A percentile compares a stretch with the other conserved stretches of the same genome.
Evolutionary conservation across 179 eudicot species (phyloP).

Genomic region (Gypsophila paniculata): DNA sequence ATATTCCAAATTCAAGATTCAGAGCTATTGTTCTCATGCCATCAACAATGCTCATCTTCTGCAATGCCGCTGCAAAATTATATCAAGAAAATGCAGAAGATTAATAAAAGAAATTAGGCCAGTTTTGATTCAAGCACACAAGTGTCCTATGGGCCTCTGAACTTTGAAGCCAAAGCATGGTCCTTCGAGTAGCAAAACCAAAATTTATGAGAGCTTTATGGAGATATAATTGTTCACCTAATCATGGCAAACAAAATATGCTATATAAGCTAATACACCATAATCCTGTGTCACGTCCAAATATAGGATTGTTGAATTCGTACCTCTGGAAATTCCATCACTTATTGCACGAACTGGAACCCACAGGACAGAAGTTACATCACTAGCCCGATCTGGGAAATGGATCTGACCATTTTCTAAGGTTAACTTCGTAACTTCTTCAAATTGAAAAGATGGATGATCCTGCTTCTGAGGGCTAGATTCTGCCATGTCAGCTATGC

Average conservation of each 20-base stretch:
- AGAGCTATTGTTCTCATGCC: conserved; percentile 94
- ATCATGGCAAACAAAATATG: background rate
- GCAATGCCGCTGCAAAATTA: conserved; percentile 48
- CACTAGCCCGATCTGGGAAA: conserved; percentile 89
- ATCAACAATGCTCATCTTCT: conserved; percentile 70
- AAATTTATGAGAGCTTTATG: background rate
- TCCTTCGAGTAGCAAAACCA: background rate
- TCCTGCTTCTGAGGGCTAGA: conserved; percentile 29
- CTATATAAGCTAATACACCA: no score
- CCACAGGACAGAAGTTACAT: conserved; percentile 79
- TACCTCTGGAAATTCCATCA: conserved; percentile 76
- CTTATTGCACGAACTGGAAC: conserved; percentile 79
- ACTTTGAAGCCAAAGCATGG: background rate
- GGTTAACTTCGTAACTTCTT: conserved; percentile 43
- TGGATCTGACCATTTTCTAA: conserved; percentile 60
- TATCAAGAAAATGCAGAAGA: conserved; percentile 13
- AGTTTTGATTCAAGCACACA: background rate
- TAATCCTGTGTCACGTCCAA: conserved; percentile 3
- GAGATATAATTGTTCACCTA: background rate
- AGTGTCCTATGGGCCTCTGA: background rate
- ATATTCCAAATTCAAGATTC: conserved; percentile 90
- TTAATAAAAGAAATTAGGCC: conserved; percentile 12
- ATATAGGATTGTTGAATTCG: background rate
- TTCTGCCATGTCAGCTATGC: conserved; percentile 27
- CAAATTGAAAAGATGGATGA: conserved; percentile 26